Evolutionary conservation across 1,139 yeast genomes (phyloP), one percentile per base, ranked within the genome.

Genomic region (Spathaspora sp.): DNA sequence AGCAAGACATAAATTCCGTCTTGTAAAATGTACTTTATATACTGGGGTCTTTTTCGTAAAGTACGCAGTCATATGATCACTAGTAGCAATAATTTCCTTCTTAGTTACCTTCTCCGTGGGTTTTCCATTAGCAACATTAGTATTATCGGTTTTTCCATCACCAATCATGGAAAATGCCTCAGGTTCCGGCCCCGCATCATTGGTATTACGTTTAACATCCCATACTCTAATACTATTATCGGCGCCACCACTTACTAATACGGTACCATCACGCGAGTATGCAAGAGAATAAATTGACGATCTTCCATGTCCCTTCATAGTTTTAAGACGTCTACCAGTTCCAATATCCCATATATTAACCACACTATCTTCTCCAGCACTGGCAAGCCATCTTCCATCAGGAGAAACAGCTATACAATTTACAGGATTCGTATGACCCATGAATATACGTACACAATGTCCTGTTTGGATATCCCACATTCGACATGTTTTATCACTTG

Each of bases 401-500:
- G 98, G 98, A 0, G 96, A 86, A 8, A 89, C 96, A 0, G 96
- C 90, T 57, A 89, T 74, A 39, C 90, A 79, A 55, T 89, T 87
- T 33, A 95, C 81, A 1, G 97, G 86, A 13, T 93, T 93, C 1
- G 95, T 84, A 59, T 93, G 98, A 1, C 98, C 98, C 67, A 89
- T 82, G 63, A 95, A 93, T n/a, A 93, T 84, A 52, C 99, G 80
- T 13, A 91, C 98, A 39, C 95, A 84, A 55, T 82, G 85, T 36
- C 99, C 99, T 39, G 84, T 80, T 43, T 85, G 82, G 29, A 95
- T 83, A 65, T 95, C 99, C 99, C 99, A 95, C 97, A 95, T 89
- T 55, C 99, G 78, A 60, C 96, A 86, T 0, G 98, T 89, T 69
- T 89, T 89, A 68, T 95, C 99, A 50, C 93, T 82, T 4, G 97